Conservation (phyloP, 495 filamentous ascomycete genomes). For the Annulohypoxylon stygium region DNA sequence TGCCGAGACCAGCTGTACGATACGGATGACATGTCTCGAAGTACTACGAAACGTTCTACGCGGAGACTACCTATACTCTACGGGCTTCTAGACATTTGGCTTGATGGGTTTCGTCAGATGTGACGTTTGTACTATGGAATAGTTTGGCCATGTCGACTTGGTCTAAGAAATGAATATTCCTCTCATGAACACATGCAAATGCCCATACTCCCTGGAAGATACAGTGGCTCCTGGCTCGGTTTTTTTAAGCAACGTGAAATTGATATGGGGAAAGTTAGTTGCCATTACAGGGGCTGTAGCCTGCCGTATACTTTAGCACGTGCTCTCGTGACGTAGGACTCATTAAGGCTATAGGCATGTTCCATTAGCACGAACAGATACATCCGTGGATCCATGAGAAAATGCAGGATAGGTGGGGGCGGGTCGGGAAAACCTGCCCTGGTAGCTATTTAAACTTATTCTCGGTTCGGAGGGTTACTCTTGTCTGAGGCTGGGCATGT, state of each 20-base stretch:
- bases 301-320: not conserved
- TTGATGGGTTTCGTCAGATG: not conserved
- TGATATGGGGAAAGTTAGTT: not conserved
- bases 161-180: slow-evolving; percentile 35
- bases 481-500: slow-evolving; percentile 10
- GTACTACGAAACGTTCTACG: not conserved
- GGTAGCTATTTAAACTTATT: not conserved
- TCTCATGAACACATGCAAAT: slow-evolving; percentile 18
- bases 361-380: not conserved
- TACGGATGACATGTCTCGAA: slow-evolving; percentile 9
- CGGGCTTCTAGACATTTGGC: not conserved
- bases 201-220: not conserved
- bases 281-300: not conserved
- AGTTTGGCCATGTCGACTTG: slow-evolving; percentile 15
- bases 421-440: not conserved
- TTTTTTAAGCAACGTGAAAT: not conserved
- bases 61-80: not conserved
- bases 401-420: not conserved
- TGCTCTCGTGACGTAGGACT: not conserved
- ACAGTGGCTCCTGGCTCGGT: not conserved
- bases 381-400: not conserved
- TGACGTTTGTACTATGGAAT: slow-evolving; percentile 24
- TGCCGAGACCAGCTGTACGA: slow-evolving; percentile 29
- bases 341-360: not conserved
- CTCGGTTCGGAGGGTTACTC: not conserved